These are phyloP conservation scores for Diplodia seriata DNA, from an alignment of 2,329 filamentous ascomycete species.

Conservation along the genomic window DNA sequence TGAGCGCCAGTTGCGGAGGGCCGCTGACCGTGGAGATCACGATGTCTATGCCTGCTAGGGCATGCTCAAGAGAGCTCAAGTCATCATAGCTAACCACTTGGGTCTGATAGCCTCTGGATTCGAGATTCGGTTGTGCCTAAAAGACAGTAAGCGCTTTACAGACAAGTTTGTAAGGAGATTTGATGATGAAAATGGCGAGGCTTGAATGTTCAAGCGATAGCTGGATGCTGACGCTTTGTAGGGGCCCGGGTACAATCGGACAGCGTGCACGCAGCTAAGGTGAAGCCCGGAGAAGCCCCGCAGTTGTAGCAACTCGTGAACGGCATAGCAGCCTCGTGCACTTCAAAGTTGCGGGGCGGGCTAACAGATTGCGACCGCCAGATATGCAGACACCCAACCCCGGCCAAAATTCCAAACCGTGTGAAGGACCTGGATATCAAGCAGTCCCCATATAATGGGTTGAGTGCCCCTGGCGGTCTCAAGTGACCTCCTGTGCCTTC, in stretches of 20 bases:
- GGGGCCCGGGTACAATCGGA: background rate
- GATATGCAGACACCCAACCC: background rate
- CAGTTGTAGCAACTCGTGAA: background rate
- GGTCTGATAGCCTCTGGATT: conserved; percentile 67
- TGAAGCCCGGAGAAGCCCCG: background rate
- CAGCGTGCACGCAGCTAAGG: background rate
- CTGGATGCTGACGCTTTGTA: conserved; percentile 1
- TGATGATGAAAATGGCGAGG: background rate
- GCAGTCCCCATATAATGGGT: background rate
- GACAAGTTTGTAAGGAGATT: background rate
- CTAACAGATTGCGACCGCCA: background rate
- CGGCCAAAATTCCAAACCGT: background rate
- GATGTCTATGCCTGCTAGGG: conserved; percentile 74
- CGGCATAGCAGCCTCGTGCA: background rate
- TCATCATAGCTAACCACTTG: conserved; percentile 72
- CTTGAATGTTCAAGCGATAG: background rate
- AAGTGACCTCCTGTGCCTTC: background rate
- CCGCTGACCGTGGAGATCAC: conserved; percentile 77
- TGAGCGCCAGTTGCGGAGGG: conserved; percentile 70
- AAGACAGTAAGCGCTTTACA: conserved; percentile 34
- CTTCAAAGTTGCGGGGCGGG: background rate
- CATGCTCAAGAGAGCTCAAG: conserved; percentile 65
- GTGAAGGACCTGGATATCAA: background rate
- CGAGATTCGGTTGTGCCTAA: conserved; percentile 63
- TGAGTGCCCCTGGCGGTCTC: background rate